Evolutionary conservation across 1,284 basidiomycete species (phyloP).

Genomic region (Cryptococcus floricola): DNA sequence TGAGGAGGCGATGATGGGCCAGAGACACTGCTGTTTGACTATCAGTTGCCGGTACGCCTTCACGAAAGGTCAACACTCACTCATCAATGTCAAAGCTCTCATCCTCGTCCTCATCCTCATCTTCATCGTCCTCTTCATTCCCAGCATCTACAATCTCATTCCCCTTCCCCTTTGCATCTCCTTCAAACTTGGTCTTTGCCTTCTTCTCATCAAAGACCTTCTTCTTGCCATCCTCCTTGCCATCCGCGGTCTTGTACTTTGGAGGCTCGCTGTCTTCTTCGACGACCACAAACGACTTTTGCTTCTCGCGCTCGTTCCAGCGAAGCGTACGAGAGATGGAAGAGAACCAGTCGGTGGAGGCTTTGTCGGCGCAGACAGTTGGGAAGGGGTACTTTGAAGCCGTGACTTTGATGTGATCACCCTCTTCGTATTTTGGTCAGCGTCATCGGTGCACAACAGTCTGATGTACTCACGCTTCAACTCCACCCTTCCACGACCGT

Average conservation of each 20-base stretch:
- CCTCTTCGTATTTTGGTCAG: conserved; percentile 59
- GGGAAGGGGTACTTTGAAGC: conserved; percentile 98
- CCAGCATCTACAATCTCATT: conserved; percentile 57
- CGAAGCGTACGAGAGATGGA: conserved; percentile 92
- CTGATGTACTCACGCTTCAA: conserved; percentile 66
- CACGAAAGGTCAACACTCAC: conserved; percentile 1
- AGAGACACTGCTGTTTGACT: conserved; percentile 19
- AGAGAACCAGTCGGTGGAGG: conserved; percentile 98
- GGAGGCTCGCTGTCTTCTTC: conserved; percentile 64
- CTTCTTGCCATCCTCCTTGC: conserved; percentile 9
- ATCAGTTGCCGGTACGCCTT: background rate
- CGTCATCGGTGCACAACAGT: background rate
- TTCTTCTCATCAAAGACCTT: conserved; percentile 47
- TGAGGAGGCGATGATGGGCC: conserved; percentile 23
- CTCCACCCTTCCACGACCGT: conserved; percentile 94
- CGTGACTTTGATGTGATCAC: conserved; percentile 98
- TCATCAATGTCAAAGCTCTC: conserved; percentile 61
- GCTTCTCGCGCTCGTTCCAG: conserved; percentile 96
- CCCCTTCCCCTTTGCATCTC: conserved; percentile 52
- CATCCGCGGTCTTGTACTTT: conserved; percentile 35
- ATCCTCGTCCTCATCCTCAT: conserved; percentile 75
- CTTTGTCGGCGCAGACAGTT: conserved; percentile 94
- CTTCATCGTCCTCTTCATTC: conserved; percentile 51
- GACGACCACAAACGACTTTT: conserved; percentile 96
- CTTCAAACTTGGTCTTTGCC: conserved; percentile 53